A percentile compares a stretch with the other conserved stretches of the same genome.
Conservation (phyloP, 805 yeast species). For the Ogataea kodamae region DNA sequence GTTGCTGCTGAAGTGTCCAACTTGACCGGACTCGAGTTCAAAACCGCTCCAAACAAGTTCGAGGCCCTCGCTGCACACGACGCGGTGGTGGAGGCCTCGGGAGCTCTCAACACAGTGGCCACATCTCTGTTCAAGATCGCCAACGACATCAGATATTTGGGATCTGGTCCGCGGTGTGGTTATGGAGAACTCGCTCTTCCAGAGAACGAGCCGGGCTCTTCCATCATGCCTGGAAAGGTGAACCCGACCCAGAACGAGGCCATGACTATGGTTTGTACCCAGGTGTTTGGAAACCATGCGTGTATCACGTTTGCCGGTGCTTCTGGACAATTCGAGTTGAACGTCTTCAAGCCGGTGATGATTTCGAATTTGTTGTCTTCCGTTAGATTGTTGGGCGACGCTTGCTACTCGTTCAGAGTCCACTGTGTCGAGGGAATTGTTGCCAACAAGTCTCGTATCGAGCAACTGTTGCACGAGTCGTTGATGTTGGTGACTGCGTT, state of each 20-base stretch:
- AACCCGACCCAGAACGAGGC: constrained; percentile 99
- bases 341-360: constrained; percentile 96
- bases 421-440: constrained; percentile 93
- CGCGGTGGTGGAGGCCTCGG: constrained; percentile 96
- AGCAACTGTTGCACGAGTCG: constrained; percentile 86
- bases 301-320: constrained; percentile 97
- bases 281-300: constrained; percentile 95
- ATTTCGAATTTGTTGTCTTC: constrained; percentile 86
- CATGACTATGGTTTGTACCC: constrained; percentile 95
- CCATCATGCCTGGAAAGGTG: constrained; percentile 99
- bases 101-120: constrained; percentile 94
- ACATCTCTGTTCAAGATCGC: constrained; percentile 93
- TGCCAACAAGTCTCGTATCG: constrained; percentile 86
- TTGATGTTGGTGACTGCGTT: constrained; percentile 97
- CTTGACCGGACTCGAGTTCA: constrained; percentile 83
- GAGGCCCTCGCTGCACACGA: constrained; percentile 99
- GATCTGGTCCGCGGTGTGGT: constrained; percentile 99
- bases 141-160: constrained; percentile 95
- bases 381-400: constrained; percentile 85
- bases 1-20: constrained; percentile 83
- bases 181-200: constrained; percentile 94
- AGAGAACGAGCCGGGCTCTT: constrained; percentile 98
- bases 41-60: constrained; percentile 97
- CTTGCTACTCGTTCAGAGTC: constrained; percentile 81
- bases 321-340: constrained; percentile 96